These are phyloP conservation scores for Withania somnifera DNA, from an alignment of 305 asterid genomes.

Conservation along the genomic window DNA sequence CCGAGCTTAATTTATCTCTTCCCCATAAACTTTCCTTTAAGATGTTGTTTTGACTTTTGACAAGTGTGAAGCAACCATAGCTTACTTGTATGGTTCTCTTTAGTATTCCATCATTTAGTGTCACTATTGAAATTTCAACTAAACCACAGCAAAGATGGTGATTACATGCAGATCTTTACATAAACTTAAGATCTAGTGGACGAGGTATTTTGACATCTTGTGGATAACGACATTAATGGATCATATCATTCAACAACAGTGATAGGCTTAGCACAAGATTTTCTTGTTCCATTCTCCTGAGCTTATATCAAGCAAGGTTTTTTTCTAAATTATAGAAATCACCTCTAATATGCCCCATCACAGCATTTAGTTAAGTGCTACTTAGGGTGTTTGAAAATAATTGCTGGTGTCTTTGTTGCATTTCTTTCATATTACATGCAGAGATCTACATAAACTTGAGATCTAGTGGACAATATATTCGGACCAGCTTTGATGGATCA, in stretches of 20 bases:
- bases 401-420: not conserved
- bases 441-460: not conserved
- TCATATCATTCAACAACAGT: not conserved
- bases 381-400: not conserved
- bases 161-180: not conserved
- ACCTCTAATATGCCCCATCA: not conserved
- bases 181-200: not conserved
- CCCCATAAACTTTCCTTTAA: not conserved
- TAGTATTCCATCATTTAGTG: not conserved
- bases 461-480: not conserved
- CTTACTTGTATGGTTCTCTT: not conserved
- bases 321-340: not conserved
- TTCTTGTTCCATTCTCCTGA: not conserved
- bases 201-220: not conserved
- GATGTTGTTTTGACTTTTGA: not conserved
- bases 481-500: not conserved
- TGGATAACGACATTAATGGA: not conserved
- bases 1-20: not conserved
- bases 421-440: not conserved
- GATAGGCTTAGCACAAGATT: not conserved
- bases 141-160: not conserved
- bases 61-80: not conserved
- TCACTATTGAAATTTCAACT: not conserved
- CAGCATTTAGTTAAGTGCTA: not conserved
- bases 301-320: not conserved